phyloP scores from a whole-genome alignment of 192 early-diverging fungal genomes.

The Spinellus fusiger region DNA sequence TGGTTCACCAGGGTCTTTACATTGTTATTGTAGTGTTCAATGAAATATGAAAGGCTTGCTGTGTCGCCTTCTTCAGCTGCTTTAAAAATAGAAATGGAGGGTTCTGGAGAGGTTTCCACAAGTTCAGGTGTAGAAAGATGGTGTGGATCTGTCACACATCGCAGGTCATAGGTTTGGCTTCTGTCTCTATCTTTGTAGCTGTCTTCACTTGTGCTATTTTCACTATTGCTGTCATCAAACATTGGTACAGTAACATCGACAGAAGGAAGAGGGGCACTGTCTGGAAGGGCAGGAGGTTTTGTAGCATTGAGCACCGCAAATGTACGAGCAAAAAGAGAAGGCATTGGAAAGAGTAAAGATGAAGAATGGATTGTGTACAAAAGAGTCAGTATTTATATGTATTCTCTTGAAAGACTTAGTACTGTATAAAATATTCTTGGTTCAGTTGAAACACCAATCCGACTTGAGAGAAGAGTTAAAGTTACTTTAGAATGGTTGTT shows the following conservation, averaged over 20 bases:
- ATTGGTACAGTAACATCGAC: neutral
- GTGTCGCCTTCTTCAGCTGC: conserved; percentile 25
- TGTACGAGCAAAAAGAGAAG: conserved; percentile 8
- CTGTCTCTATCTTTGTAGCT: too few relatives aligned
- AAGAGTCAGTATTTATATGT: too few relatives aligned
- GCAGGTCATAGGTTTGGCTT: neutral
- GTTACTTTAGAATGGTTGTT: too few relatives aligned
- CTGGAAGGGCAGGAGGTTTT: conserved; percentile 2
- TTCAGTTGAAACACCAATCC: too few relatives aligned
- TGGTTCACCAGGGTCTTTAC: conserved; percentile 10
- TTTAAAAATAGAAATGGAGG: conserved; percentile 19
- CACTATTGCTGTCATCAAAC: neutral
- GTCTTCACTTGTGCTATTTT: neutral
- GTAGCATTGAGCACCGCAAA: conserved; percentile 11
- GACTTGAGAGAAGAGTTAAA: too few relatives aligned
- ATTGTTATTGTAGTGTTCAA: conserved; percentile 2
- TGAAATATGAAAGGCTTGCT: conserved; percentile 19
- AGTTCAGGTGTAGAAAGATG: neutral
- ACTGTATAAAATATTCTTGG: too few relatives aligned
- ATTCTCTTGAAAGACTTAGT: too few relatives aligned
- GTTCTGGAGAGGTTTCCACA: neutral
- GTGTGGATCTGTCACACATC: neutral
- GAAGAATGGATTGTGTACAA: too few relatives aligned
- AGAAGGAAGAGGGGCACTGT: neutral
- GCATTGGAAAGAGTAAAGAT: neutral